These are phyloP conservation scores for Sporisorium graminicola DNA, from an alignment of 1,284 basidiomycete species.

Conservation along the genomic window DNA sequence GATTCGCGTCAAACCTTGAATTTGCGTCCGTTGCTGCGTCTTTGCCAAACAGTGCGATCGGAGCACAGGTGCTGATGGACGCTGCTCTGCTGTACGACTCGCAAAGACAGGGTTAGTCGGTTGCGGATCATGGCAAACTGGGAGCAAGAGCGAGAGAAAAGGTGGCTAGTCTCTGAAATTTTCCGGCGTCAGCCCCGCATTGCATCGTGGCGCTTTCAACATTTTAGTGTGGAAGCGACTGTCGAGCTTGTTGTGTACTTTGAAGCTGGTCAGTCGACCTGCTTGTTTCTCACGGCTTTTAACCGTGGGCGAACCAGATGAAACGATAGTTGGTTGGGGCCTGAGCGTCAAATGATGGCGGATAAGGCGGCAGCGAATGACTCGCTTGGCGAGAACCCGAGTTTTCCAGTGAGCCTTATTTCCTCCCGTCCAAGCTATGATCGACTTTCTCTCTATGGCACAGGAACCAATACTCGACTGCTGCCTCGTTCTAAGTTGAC, in stretches of 20 bases:
- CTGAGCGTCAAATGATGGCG: too few species aligned
- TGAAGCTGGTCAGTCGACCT: neutral
- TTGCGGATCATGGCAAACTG: neutral
- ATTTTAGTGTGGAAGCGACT: neutral
- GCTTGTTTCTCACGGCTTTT: neutral
- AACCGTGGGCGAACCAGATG: too few species aligned
- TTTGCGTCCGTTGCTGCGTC: neutral
- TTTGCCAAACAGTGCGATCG: slow-evolving; percentile 28
- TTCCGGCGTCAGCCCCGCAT: neutral
- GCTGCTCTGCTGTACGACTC: slow-evolving; percentile 45
- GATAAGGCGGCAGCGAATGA: too few species aligned
- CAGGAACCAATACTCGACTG: too few species aligned
- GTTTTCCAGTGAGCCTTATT: too few species aligned
- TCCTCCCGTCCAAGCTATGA: too few species aligned
- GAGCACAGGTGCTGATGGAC: slow-evolving; percentile 51
- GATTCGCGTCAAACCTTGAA: neutral
- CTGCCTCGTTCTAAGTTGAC: too few species aligned
- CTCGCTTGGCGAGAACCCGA: too few species aligned
- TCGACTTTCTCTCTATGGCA: too few species aligned
- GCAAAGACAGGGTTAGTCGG: slow-evolving; percentile 17
- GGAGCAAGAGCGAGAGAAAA: slow-evolving; percentile 1
- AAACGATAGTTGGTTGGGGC: too few species aligned
- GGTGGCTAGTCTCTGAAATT: neutral
- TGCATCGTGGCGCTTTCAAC: neutral
- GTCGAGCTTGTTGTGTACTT: neutral